Percentiles rank a stretch among this genome's conserved stretches.
phyloP scores from a whole-genome alignment of 108 stramenopile genomes.

The Nitzschia inconspicua region DNA sequence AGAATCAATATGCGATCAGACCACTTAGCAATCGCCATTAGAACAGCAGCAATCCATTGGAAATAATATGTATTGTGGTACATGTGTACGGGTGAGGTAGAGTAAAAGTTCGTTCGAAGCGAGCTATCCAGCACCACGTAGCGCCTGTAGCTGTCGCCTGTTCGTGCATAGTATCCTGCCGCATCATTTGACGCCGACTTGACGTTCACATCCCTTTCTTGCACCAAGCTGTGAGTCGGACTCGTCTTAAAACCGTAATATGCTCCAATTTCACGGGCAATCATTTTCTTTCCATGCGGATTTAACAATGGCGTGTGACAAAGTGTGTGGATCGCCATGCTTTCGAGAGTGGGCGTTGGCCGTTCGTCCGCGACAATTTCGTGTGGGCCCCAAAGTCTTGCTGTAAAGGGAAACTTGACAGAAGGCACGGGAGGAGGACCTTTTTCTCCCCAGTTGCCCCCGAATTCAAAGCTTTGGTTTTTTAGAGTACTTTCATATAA shows the following conservation, averaged over 20 bases:
- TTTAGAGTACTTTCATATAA: neutral
- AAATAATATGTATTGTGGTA: constrained; percentile 1
- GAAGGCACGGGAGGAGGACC: neutral
- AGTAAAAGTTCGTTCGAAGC: constrained; percentile 2
- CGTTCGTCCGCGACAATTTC: constrained; percentile 14
- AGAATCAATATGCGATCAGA: constrained; percentile 35
- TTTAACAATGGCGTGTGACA: constrained; percentile 15
- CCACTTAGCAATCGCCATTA: constrained; percentile 18
- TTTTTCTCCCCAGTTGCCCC: neutral
- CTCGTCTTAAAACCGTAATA: constrained; percentile 10
- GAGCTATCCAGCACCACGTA: constrained; percentile 16
- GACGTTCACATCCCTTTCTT: neutral
- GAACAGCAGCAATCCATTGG: constrained; percentile 26
- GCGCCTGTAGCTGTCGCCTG: neutral
- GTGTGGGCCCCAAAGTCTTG: neutral
- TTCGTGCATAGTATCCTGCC: constrained; percentile 14
- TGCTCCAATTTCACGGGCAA: constrained; percentile 41
- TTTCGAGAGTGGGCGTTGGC: constrained; percentile 13
- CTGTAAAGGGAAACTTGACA: constrained; percentile 7
- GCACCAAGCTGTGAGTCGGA: neutral
- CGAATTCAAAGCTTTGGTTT: neutral
- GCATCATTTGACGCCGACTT: constrained; percentile 8
- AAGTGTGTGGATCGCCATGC: constrained; percentile 36
- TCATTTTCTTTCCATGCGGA: constrained; percentile 41
- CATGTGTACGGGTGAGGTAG: constrained; percentile 3